Evolutionary conservation across 75 land plant species (phyloP), one percentile per base, ranked within the genome.

Genomic region (Azolla pinnata): DNA sequence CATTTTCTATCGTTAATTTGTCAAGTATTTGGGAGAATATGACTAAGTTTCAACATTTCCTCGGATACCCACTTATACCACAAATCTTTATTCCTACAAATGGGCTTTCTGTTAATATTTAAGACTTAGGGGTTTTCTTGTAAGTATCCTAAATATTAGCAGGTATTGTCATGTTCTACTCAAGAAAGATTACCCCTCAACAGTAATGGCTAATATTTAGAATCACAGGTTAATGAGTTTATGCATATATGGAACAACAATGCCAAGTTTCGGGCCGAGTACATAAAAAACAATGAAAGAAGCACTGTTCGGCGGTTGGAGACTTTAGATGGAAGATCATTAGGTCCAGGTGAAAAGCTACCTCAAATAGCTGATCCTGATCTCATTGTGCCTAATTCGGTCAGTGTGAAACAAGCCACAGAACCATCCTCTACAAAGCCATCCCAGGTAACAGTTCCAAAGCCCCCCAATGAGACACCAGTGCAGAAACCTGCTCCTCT

Each of bases 271-370:
- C 70, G 97, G n/a, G 68, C 32, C 20, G 83, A 76, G 8, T 92
- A 92, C 42, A 46, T 85, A 19, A 77, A 68, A 34, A 71, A 67
- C 63, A 92, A 92, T 63, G 64, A 56, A 27, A 50, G 60, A 53
- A 92, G 97, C 63, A 92, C 90, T 10, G 26, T 88, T 29, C 76
- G 83, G 64, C 69, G 97, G 54, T 49, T 88, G 42, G 69, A 56
- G 42, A 85, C 96, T 0, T 48, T 76, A 30, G 97, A 92, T 66
- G 97, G 97, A 4, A 75, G 96, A n/a, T 66, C 83, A 0, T 70
- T 88, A 42, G 90, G 87, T 31, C 97, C 87, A 52, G 80, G 85
- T 65, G 90, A 92, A 60, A 78, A 73, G 56, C 80, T 86, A 32
- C 79, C 29, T 23, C 34, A 24, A 14, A 23, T 32, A 7, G 28